Base-by-base conservation (phyloP, 306 rosid species). In the Quercus cerris region DNA sequence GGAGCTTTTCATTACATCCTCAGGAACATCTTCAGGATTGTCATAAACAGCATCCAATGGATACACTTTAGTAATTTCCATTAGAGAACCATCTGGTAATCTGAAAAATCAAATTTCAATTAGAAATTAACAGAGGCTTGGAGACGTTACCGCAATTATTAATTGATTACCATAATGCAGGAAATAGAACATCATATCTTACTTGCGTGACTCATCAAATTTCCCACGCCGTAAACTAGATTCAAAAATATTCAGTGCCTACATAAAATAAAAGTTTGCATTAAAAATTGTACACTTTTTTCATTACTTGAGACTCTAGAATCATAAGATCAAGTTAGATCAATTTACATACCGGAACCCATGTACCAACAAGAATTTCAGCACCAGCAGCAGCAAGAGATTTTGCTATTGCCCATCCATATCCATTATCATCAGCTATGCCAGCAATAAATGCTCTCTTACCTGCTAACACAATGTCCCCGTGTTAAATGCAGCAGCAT, bases 381-480 rank as follows among this genome's bases (percentile, higher is more conserved):
- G 98, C 98, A 74, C 97, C 98, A 3, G 97, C 98, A 35, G 93
- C 97, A 25, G 98, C 98, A 22, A 94, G 97, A 82, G 98, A 87
- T 90, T 92, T 94, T 80, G 98, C 97, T 17, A 94, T 94, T 68
- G 98, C 97, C 98, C 97, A 94, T 19, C 98, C 98, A 84, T 94
- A 94, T 68, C 97, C 98, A 57, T 91, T 90, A 78, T 94, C 98
- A 87, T 94, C 97, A 51, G 98, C 97, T 59, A 94, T 91, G 77
- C 98, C 98, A 77, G 98, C 98, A 33, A 94, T 88, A 78, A 94
- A 94, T 56, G 98, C 98, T 81, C 93, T 89, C 88, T 92, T 94
- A 76, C 98, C 97, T 92, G 71, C 80, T 5, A 13, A 80, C 56
- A 86, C 72, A 49, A 25, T 62, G 69, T 62, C 69, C 19, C 41